Percentiles rank a stretch among this genome's conserved stretches.
phyloP scores from a whole-genome alignment of 1,284 basidiomycete genomes.

The Spongiforma sp. region DNA sequence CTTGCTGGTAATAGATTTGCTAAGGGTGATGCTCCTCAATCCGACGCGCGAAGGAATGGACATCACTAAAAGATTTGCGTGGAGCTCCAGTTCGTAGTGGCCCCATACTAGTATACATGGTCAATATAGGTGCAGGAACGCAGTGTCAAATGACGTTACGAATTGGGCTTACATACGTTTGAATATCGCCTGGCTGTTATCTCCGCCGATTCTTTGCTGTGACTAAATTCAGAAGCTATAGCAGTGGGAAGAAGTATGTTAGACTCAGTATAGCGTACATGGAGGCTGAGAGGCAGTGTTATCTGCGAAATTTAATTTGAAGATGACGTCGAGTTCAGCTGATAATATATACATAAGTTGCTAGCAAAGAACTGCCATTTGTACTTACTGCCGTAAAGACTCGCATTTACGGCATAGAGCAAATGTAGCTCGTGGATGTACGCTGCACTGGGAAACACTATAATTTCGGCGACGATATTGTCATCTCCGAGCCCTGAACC shows the following conservation, averaged over 20 bases:
- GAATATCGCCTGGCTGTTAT: slow-evolving; percentile 44
- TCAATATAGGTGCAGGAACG: slow-evolving; percentile 37
- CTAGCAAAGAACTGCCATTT: neutral
- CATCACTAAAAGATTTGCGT: slow-evolving; percentile 49
- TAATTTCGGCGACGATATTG: slow-evolving; percentile 43
- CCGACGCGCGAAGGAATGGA: slow-evolving; percentile 45
- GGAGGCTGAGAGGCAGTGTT: slow-evolving; percentile 37
- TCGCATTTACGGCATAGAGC: slow-evolving; percentile 46
- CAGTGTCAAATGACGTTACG: neutral
- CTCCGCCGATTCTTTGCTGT: slow-evolving; percentile 47
- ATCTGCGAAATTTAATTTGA: slow-evolving; percentile 42
- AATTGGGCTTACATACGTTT: slow-evolving; percentile 33
- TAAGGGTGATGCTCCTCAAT: slow-evolving; percentile 46
- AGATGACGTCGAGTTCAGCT: slow-evolving; percentile 41
- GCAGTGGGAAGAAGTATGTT: too few species aligned
- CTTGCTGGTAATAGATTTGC: slow-evolving; percentile 49
- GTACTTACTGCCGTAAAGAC: neutral
- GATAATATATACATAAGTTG: too few species aligned
- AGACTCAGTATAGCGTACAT: slow-evolving; percentile 30
- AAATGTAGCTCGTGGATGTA: slow-evolving; percentile 48
- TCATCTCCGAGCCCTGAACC: slow-evolving; percentile 45
- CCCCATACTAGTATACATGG: slow-evolving; percentile 40
- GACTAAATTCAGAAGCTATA: too few species aligned
- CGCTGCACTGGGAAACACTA: slow-evolving; percentile 36
- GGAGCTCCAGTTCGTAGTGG: slow-evolving; percentile 43